Conservation (phyloP, 148 eudicot genomes). For the Rhododendron griersonianum region DNA sequence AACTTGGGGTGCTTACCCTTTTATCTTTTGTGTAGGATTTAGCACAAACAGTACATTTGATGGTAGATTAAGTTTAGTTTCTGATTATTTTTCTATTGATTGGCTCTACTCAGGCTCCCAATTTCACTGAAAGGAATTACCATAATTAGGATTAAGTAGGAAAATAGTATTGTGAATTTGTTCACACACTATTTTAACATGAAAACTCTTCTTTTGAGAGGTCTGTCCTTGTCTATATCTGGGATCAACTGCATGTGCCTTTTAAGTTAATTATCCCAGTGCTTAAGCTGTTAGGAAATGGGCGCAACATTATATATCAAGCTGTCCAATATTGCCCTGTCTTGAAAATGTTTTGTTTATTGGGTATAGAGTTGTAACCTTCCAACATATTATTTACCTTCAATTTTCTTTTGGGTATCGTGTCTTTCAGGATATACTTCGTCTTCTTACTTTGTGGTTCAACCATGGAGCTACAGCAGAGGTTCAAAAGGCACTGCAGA, state of each 20-base stretch:
- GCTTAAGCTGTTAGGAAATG: not conserved
- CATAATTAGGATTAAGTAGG: not conserved
- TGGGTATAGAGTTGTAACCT: not conserved
- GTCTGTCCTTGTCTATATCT: not conserved
- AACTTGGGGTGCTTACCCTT: not conserved
- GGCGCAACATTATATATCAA: not conserved
- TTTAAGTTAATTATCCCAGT: not conserved
- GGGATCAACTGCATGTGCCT: not conserved
- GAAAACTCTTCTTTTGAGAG: not conserved
- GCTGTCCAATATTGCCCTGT: not conserved
- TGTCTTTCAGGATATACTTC: constrained; percentile 77
- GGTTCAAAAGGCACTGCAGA: constrained; percentile 85
- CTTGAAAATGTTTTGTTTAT: not conserved
- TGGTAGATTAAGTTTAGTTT: not conserved
- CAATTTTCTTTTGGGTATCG: constrained; percentile 1
- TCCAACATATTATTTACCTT: not conserved
- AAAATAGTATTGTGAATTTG: not conserved
- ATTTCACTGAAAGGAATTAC: not conserved
- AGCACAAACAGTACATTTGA: not conserved
- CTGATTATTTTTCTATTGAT: not conserved
- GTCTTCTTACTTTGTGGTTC: constrained; percentile 97
- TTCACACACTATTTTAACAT: not conserved
- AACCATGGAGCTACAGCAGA: constrained; percentile 94
- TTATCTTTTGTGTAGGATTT: not conserved
- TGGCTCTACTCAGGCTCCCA: not conserved